Evolutionary conservation across 106 monocot species (phyloP), one percentile per base, ranked within the genome.

Genomic region (Dendrobium huoshanense): DNA sequence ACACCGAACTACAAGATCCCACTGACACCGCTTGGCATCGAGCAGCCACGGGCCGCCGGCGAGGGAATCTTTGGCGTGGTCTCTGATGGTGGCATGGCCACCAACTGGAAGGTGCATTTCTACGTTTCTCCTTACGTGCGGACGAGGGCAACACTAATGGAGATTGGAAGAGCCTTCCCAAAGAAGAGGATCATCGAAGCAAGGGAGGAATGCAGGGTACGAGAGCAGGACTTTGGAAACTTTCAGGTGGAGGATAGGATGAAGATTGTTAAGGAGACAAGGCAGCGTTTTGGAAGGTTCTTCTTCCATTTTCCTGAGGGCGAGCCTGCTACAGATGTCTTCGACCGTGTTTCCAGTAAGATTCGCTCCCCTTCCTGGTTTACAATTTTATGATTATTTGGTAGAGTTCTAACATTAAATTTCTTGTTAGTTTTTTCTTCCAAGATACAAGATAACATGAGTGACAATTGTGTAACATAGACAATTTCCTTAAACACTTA

Each of bases 151-250:
- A n/a, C n/a, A n/a, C n/a, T n/a, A n/a, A n/a, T n/a, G n/a, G n/a
- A n/a, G n/a, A n/a, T n/a, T n/a, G n/a, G n/a, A n/a, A n/a, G n/a
- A n/a, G n/a, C n/a, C n/a, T n/a, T n/a, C n/a, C n/a, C n/a, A n/a
- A n/a, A n/a, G n/a, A 56, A 56, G 78, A 78, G 87, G 78, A 77
- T 97, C 51, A 79, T 94, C 65, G 96, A 94, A 4, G 96, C 83
- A 45, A 76, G 96, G 67, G 94, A 97, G 85, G 96, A 97, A 84
- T 97, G 94, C 82, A 85, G 96, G 74, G 44, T 97, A 10, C 51
- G 96, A 40, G 96, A 97, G 87, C 96, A 97, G 89, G 96, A 97
- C 51, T 97, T 97, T 40, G 96, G 96, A 5, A 97, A 97, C 72
- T 97, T 97, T 75, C 96, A 97, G 85, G 94, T 92, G 51, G 90